Evolutionary conservation across 495 filamentous ascomycete species (phyloP), one percentile per base, ranked within the genome.

Genomic region (Pyrenopolyporus hunteri): DNA sequence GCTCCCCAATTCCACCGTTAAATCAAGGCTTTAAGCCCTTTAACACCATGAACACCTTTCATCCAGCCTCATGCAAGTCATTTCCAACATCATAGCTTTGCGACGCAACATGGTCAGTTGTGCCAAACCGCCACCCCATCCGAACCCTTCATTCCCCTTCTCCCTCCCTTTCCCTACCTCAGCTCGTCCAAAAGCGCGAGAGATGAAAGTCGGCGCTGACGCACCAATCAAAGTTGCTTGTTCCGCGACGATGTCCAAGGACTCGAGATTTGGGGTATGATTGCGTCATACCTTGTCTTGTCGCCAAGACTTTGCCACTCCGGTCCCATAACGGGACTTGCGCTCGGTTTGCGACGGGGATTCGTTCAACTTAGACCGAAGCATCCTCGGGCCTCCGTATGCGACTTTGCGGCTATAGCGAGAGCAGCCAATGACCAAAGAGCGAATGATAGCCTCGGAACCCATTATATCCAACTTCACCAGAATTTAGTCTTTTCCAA

Each of bases 51-150:
- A 55, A 55, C 20, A 55, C 48, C 48, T 13, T 5, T 40, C 2
- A 31, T 50, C 44, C 36, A 23, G 14, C 20, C 16, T 51, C 43
- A 64, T 59, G 43, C 31, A 55, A 49, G 42, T 64, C 48, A 43
- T 64, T 28, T 4, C 46, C 39, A 47, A 36, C 54, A 20, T 57
- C 29, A 23, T 23, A 17, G 35, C 35, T 14, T 2, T 4, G 14
- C 13, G 13, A 2, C 55, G 6, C 7, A 26, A 29, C 9, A 17
- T 9, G 9, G n/a, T 25, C 20, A n/a, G 16, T 10, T 35, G 25
- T 31, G 46, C 31, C 22, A 7, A 35, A 31, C 20, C 14, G 28
- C 47, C 47, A 17, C 14, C 13, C 52, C 39, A 2, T 63, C 42
- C 45, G 26, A 16, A 43, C 20, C 2, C 13, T 22, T n/a, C 4